These are phyloP conservation scores for Eimeria praecox DNA, from an alignment of 169 alveolate species.

Conservation along the genomic window DNA sequence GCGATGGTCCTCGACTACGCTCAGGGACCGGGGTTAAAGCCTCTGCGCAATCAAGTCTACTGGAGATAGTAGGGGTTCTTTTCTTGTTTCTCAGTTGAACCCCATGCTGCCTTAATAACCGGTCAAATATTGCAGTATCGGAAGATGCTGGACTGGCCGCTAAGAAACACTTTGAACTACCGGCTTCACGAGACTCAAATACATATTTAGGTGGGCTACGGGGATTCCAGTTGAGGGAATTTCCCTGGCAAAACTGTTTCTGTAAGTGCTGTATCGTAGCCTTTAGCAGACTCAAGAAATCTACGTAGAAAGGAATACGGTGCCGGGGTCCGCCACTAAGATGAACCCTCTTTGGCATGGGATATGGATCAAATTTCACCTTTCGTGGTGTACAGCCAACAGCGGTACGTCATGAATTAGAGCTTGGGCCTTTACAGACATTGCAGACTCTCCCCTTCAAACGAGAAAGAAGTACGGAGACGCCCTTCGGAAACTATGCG, in stretches of 20 bases:
- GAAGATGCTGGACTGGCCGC: not conserved
- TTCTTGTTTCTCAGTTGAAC: not conserved
- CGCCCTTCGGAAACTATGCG: no score
- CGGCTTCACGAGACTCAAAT: not conserved
- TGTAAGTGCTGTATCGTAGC: not conserved
- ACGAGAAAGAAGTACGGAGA: not conserved
- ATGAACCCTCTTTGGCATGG: not conserved
- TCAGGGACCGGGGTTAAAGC: no score
- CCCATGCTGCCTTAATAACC: not conserved
- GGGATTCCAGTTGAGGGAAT: not conserved
- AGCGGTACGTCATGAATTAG: no score
- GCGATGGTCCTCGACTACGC: no score
- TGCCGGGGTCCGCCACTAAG: not conserved
- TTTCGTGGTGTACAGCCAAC: no score
- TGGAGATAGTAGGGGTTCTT: not conserved
- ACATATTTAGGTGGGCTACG: not conserved
- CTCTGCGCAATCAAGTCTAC: not conserved
- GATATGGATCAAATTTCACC: no score
- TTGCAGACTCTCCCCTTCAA: no score
- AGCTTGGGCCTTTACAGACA: no score
- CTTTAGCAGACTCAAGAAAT: not conserved
- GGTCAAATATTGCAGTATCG: not conserved
- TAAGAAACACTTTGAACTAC: not conserved
- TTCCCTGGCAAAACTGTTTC: not conserved
- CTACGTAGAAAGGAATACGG: not conserved